A percentile compares a stretch with the other conserved stretches of the same genome.
These are phyloP conservation scores for Aspergillus sclerotioniger DNA, from an alignment of 495 filamentous ascomycete genomes.

Conservation along the genomic window DNA sequence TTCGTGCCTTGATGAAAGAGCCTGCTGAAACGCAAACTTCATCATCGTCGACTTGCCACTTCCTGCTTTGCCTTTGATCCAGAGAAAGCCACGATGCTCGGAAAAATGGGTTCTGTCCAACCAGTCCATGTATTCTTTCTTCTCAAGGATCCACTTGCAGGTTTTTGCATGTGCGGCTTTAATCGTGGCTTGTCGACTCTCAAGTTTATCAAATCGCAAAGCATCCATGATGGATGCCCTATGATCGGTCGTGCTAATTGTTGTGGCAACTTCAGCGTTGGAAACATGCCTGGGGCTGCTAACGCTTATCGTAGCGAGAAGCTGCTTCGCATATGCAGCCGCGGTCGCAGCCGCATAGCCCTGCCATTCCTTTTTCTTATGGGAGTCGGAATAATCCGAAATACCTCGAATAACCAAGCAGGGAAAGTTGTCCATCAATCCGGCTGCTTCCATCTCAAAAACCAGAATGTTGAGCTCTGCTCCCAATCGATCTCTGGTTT, in stretches of 20 bases:
- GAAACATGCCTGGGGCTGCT: neutral
- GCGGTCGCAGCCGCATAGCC: slow-evolving; percentile 30
- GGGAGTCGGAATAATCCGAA: slow-evolving; percentile 36
- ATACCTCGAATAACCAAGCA: slow-evolving; percentile 35
- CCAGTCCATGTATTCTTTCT: slow-evolving; percentile 44
- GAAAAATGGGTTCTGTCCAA: slow-evolving; percentile 30
- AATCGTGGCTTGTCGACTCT: slow-evolving; percentile 23
- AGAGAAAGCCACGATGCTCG: slow-evolving; percentile 50
- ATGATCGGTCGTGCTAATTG: neutral
- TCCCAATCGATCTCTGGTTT: slow-evolving; percentile 14
- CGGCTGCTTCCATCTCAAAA: slow-evolving; percentile 50
- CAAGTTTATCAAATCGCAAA: slow-evolving; percentile 31
- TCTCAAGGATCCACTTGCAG: slow-evolving; percentile 48
- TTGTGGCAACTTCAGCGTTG: neutral
- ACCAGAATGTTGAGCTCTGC: slow-evolving; percentile 27
- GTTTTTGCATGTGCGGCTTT: slow-evolving; percentile 33
- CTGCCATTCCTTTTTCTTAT: slow-evolving; percentile 40
- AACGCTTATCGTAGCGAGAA: slow-evolving; percentile 17
- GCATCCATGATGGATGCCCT: slow-evolving; percentile 16
- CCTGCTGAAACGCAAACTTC: slow-evolving; percentile 34
- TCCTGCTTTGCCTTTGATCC: slow-evolving; percentile 58
- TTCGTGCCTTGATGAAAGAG: neutral
- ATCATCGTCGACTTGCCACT: slow-evolving; percentile 54
- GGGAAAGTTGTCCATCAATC: slow-evolving; percentile 30
- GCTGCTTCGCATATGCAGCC: slow-evolving; percentile 33